A percentile compares a stretch with the other conserved stretches of the same genome.
phyloP scores from a whole-genome alignment of 2,329 filamentous ascomycete genomes.

The Alternaria angustiovoidea region DNA sequence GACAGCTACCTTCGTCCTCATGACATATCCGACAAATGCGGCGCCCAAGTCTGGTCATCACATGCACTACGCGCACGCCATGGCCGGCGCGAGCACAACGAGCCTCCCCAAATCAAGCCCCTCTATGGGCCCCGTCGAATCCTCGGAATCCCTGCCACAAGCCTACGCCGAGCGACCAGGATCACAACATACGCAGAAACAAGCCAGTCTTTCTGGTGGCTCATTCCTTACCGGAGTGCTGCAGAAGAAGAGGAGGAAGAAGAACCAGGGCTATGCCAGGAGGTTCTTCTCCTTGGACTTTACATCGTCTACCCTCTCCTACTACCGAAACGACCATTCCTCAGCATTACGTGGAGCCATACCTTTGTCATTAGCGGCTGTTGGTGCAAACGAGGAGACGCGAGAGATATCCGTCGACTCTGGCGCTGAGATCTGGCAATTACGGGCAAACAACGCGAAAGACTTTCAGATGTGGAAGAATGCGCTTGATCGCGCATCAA shows the following conservation, averaged over 20 bases:
- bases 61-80: conserved; percentile 66
- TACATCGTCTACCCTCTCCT: conserved; percentile 90
- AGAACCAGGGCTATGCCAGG: conserved; percentile 89
- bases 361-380: conserved; percentile 86
- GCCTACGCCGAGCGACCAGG: conserved; percentile 51
- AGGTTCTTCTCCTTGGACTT: conserved; percentile 97
- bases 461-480: conserved; percentile 90
- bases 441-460: conserved; percentile 80
- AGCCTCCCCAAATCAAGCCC: conserved; percentile 53
- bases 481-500: conserved; percentile 83
- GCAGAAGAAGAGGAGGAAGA: conserved; percentile 90
- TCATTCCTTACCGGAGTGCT: conserved; percentile 84
- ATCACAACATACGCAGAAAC: conserved; percentile 44
- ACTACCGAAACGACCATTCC: conserved; percentile 94
- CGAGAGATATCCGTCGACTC: conserved; percentile 97
- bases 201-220: conserved; percentile 29
- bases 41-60: conserved; percentile 78
- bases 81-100: conserved; percentile 57
- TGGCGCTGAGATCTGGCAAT: conserved; percentile 95
- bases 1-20: conserved; percentile 90
- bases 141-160: conserved; percentile 59
- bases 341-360: conserved; percentile 92
- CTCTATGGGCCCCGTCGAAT: conserved; percentile 55
- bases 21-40: conserved; percentile 88
- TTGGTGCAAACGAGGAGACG: conserved; percentile 86